Conservation (phyloP, 2,329 filamentous ascomycete species). For the Botrytis hyacinthi region DNA sequence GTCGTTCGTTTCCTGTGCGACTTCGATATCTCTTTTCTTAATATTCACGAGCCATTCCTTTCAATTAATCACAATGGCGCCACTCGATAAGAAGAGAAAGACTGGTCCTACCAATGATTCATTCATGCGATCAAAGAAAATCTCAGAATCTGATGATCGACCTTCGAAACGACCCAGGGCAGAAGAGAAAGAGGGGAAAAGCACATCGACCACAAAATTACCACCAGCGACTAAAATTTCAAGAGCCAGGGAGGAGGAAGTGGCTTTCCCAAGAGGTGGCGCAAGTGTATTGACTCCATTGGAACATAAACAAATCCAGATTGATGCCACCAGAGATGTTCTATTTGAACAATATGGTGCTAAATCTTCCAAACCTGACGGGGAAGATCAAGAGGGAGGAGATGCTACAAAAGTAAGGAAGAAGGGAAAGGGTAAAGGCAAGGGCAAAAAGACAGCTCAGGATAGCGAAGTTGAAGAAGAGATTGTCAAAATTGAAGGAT, state of each 20-base stretch:
- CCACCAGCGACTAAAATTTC: slow-evolving; percentile 36
- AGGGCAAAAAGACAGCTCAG: slow-evolving; percentile 53
- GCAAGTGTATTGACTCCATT: slow-evolving; percentile 87
- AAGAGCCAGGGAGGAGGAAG: slow-evolving; percentile 73
- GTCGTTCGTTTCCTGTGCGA: slow-evolving; percentile 1
- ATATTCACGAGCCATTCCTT: neutral
- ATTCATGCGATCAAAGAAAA: slow-evolving; percentile 36
- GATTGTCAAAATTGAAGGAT: slow-evolving; percentile 72
- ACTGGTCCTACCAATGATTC: slow-evolving; percentile 38
- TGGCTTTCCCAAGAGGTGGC: slow-evolving; percentile 87
- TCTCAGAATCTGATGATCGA: slow-evolving; percentile 29
- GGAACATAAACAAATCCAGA: slow-evolving; percentile 93
- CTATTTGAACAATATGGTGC: slow-evolving; percentile 76
- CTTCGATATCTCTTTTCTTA: slow-evolving; percentile 10
- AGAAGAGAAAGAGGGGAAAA: slow-evolving; percentile 31
- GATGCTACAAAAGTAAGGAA: slow-evolving; percentile 32
- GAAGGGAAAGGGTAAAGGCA: slow-evolving; percentile 54
- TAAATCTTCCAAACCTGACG: slow-evolving; percentile 45
- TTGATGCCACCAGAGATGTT: slow-evolving; percentile 89
- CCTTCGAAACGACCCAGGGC: slow-evolving; percentile 36
- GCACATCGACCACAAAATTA: slow-evolving; percentile 25
- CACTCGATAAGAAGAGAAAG: slow-evolving; percentile 39
- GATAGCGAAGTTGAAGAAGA: slow-evolving; percentile 47
- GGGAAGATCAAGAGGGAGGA: slow-evolving; percentile 32
- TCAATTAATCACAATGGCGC: slow-evolving; percentile 33